A percentile compares a stretch with the other conserved stretches of the same genome.
Conservation (phyloP, 495 filamentous ascomycete genomes). For the Neurospora intermedia region DNA sequence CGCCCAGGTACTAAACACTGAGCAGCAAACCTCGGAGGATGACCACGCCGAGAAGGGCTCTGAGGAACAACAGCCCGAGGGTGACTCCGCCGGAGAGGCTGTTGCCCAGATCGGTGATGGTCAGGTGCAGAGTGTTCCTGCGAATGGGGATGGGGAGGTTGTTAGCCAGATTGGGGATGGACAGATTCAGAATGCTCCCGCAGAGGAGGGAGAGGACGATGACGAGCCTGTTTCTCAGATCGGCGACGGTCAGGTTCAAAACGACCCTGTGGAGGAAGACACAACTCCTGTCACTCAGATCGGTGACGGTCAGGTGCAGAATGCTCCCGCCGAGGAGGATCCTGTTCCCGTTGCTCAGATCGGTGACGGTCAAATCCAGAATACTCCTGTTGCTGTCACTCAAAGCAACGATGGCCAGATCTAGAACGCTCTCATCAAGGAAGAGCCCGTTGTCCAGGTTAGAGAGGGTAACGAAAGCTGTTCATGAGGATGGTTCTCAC, state of each 20-base stretch:
- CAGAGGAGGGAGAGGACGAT: neutral
- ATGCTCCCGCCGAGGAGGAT: neutral
- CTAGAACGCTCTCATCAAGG: neutral
- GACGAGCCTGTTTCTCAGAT: neutral
- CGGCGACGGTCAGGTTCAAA: neutral
- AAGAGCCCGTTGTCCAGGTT: neutral
- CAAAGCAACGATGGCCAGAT: neutral
- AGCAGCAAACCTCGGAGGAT: neutral
- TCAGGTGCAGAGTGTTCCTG: neutral
- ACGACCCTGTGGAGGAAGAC: neutral
- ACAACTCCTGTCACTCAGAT: neutral
- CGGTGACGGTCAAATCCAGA: neutral
- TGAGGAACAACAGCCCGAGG: neutral
- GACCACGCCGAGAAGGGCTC: neutral
- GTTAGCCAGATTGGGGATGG: neutral
- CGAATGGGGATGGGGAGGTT: neutral
- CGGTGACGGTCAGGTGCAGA: neutral
- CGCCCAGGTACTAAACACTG: neutral
- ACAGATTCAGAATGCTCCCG: neutral
- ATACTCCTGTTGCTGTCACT: neutral
- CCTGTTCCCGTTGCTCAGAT: neutral
- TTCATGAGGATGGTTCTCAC: neutral
- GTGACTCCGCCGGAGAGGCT: neutral
- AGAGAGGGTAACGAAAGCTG: neutral
- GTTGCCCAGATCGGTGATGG: neutral